A percentile compares a stretch with the other conserved stretches of the same genome.
phyloP scores from a whole-genome alignment of 495 filamentous ascomycete species.

The Letharia columbiana region DNA sequence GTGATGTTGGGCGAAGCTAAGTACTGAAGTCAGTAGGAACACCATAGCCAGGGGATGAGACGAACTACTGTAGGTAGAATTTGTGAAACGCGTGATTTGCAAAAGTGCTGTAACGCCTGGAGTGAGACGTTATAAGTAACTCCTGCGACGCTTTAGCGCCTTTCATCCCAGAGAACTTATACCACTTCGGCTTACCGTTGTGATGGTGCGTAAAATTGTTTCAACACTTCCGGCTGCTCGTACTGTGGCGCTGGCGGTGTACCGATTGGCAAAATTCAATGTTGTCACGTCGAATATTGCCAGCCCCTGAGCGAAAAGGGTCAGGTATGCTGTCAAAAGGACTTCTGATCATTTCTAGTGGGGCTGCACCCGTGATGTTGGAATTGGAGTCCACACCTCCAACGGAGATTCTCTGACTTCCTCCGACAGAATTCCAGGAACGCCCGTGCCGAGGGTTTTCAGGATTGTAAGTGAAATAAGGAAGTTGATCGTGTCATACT shows the following conservation, averaged over 20 bases:
- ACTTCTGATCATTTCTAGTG: neutral
- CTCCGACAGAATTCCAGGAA: constrained; percentile 16
- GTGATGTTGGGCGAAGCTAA: neutral
- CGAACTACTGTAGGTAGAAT: neutral
- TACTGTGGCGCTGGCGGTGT: constrained; percentile 13
- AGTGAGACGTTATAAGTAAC: constrained; percentile 1
- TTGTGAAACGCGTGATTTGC: neutral
- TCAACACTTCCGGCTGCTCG: constrained; percentile 1
- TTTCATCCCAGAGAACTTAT: neutral
- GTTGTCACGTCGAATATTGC: constrained; percentile 21
- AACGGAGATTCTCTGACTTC: constrained; percentile 19
- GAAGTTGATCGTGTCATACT: constrained; percentile 23
- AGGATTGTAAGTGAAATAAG: constrained; percentile 31
- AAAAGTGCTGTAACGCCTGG: constrained; percentile 9
- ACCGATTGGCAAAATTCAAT: constrained; percentile 9
- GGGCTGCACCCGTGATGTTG: neutral
- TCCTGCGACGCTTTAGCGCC: neutral
- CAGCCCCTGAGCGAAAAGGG: constrained; percentile 17
- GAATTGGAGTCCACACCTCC: constrained; percentile 16
- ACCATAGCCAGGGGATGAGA: neutral
- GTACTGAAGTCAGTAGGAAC: constrained; percentile 1
- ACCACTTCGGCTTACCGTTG: neutral
- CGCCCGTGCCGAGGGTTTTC: neutral
- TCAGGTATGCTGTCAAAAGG: constrained; percentile 7
- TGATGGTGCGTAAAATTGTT: constrained; percentile 7